Base-by-base conservation (phyloP, 1,139 yeast species). In the Lodderomyces theae region DNA sequence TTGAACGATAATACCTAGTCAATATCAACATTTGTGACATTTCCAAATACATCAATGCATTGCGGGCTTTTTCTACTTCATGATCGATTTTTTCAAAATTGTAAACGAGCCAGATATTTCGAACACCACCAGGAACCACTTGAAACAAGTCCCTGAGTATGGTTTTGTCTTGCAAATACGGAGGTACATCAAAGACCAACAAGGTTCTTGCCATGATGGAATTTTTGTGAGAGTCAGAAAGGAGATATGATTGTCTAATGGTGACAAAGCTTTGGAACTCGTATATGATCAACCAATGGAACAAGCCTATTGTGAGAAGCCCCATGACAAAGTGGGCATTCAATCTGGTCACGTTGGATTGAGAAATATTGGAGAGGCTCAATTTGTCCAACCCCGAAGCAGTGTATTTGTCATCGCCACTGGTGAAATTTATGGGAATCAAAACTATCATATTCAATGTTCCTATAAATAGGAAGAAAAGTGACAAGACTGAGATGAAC, bases 341-440 rank as follows among this genome's bases (percentile, higher is more conserved):
- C 42, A 81, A 60, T 25, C 73, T 56, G 7, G 58, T 49, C 0
- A 77, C 72, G 30, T 75, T 73, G 2, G 66, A 46, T 3, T 69
- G 65, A 0, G 83, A 70, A 10, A 83, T 74, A 50, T 82, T 82
- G 2, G 87, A 78, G 53, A 82, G 67, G 35, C 86, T 82, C 11
- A 82, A 61, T 40, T 60, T 66, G 50, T 83, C 88, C 40, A 83
- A 58, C 0, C 87, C 86, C 1, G 56, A 38, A 11, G 75, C 70
- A 8, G 58, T 55, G 50, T 49, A 60, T 8, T 49, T 46, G 3
- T 44, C 42, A 40, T 58, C 56, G 31, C 64, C 60, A 0, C 83
- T 81, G 0, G 74, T 64, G 21, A 52, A 66, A 54, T 83, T 82
- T 2, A 82, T 63, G 0, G 88, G 86, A 1, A 81, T 51, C 23